Evolutionary conservation across 2,329 filamentous ascomycete species (phyloP).

Genomic region (Pseudogymnoascus sp.): DNA sequence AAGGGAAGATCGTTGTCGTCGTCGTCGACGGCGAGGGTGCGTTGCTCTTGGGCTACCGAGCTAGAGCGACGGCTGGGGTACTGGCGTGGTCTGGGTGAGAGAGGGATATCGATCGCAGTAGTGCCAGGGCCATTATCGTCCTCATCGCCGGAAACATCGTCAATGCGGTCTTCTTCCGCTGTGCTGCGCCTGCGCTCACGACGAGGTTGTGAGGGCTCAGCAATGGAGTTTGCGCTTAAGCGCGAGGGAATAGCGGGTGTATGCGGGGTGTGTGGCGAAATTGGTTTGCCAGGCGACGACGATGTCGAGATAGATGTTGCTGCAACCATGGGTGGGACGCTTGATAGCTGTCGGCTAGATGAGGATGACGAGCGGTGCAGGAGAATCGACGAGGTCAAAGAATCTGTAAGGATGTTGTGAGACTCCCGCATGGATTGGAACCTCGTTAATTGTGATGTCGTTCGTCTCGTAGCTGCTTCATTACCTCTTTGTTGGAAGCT

Average conservation of each 20-base stretch:
- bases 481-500: constrained; percentile 64
- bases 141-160: constrained; percentile 22
- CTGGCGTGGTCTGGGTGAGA: constrained; percentile 53
- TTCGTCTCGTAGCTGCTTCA: constrained; percentile 64
- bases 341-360: constrained; percentile 50
- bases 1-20: constrained; percentile 50
- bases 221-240: constrained; percentile 83
- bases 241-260: constrained; percentile 89
- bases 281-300: constrained; percentile 81
- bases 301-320: constrained; percentile 74
- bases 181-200: constrained; percentile 18
- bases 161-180: constrained; percentile 16
- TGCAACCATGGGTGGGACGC: constrained; percentile 56
- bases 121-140: constrained; percentile 41
- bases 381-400: constrained; percentile 82
- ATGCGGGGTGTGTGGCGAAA: constrained; percentile 84
- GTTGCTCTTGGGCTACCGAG: constrained; percentile 58
- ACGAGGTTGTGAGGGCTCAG: constrained; percentile 46
- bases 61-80: constrained; percentile 54
- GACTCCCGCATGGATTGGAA: constrained; percentile 87
- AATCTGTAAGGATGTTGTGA: constrained; percentile 81
- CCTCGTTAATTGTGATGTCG: constrained; percentile 69
- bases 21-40: constrained; percentile 46
- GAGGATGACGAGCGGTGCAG: constrained; percentile 76
- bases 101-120: constrained; percentile 64